Evolutionary conservation across 2,329 filamentous ascomycete species (phyloP).

Genomic region (Dactylonectria estremocensis): DNA sequence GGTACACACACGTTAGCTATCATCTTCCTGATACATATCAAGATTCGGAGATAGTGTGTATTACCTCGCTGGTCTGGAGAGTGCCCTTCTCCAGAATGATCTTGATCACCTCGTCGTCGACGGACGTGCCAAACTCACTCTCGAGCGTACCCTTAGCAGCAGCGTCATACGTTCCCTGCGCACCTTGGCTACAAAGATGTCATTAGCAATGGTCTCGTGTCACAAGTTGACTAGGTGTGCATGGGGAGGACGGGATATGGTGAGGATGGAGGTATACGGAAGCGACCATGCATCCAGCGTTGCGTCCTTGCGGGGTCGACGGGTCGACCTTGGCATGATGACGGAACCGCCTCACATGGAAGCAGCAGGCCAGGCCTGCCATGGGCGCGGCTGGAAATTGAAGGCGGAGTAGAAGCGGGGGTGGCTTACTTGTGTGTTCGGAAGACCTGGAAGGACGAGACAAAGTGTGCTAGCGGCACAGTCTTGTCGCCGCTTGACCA

Average conservation of each 20-base stretch:
- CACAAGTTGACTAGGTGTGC: not conserved
- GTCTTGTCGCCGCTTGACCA: conserved; percentile 84
- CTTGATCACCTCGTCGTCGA: conserved; percentile 85
- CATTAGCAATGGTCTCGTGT: conserved; percentile 32
- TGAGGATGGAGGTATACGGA: not conserved
- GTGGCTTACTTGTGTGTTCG: conserved; percentile 85
- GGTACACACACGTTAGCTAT: conserved; percentile 19
- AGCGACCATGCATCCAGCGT: not conserved
- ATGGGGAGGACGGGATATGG: not conserved
- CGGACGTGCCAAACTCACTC: conserved; percentile 87
- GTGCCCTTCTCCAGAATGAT: conserved; percentile 85
- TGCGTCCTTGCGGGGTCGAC: not conserved
- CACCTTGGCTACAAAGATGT: conserved; percentile 77
- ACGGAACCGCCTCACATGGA: not conserved
- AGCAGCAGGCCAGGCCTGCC: not conserved
- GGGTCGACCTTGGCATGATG: not conserved
- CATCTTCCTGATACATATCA: not conserved
- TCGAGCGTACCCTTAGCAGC: conserved; percentile 84
- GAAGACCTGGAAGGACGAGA: conserved; percentile 92
- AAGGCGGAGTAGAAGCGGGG: conserved; percentile 28
- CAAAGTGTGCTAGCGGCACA: conserved; percentile 85
- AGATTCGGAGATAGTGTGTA: not conserved
- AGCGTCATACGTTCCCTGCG: conserved; percentile 82
- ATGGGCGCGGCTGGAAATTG: not conserved
- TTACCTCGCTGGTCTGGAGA: conserved; percentile 73